These are phyloP conservation scores for Amanita molliuscula DNA, from an alignment of 768 basidiomycete species.

Conservation along the genomic window DNA sequence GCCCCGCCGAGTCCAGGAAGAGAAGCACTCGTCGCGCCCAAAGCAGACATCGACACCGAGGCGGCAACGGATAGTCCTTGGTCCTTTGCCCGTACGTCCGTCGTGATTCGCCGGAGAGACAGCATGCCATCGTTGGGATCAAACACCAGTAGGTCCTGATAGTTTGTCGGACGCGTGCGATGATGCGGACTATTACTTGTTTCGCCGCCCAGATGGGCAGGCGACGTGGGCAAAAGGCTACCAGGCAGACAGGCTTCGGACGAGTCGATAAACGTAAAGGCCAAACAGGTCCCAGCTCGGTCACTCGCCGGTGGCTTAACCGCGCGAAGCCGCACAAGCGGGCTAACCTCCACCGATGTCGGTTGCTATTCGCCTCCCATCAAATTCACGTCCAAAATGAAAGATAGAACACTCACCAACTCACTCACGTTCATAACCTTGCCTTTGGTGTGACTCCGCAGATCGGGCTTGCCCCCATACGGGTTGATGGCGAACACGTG, in stretches of 20 bases:
- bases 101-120: constrained; percentile 40
- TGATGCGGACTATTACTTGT: constrained; percentile 19
- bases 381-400: not conserved
- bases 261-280: constrained; percentile 44
- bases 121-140: constrained; percentile 48
- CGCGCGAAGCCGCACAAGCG: constrained; percentile 45
- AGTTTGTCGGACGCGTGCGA: constrained; percentile 28
- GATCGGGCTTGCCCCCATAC: constrained; percentile 60
- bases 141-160: constrained; percentile 61
- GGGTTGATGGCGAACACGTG: constrained; percentile 75
- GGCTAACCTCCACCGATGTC: constrained; percentile 39
- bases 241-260: constrained; percentile 24
- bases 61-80: constrained; percentile 15
- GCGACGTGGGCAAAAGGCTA: constrained; percentile 21
- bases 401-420: constrained; percentile 25
- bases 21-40: constrained; percentile 48
- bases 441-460: constrained; percentile 48
- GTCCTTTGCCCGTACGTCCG: constrained; percentile 27
- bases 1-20: constrained; percentile 43
- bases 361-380: constrained; percentile 27
- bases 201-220: constrained; percentile 9
- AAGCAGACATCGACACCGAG: constrained; percentile 15
- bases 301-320: constrained; percentile 17
- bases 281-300: constrained; percentile 28
- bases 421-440: constrained; percentile 43